Evolutionary conservation across 2,329 filamentous ascomycete species (phyloP).

Genomic region (Nannizzia gypsea): DNA sequence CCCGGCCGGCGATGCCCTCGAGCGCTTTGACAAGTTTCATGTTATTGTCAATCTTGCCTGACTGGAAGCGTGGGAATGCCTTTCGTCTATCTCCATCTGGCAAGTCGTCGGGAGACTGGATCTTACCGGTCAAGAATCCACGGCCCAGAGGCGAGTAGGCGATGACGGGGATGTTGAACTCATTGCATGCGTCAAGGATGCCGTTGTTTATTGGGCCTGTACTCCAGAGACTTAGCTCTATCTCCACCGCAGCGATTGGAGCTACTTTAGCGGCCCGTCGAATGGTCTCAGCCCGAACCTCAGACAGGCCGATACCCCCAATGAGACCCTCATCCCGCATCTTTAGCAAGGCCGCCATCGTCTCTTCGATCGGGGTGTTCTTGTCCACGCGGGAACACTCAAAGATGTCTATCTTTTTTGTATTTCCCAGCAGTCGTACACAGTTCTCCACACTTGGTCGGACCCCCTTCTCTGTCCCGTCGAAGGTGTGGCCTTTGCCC

Average conservation of each 20-base stretch:
- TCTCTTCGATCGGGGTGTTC: slow-evolving; percentile 37
- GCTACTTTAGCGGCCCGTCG: slow-evolving; percentile 29
- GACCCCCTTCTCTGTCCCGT: slow-evolving; percentile 41
- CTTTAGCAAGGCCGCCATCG: slow-evolving; percentile 21
- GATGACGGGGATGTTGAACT: slow-evolving; percentile 46
- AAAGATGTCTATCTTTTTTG: slow-evolving; percentile 48
- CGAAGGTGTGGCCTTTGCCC: slow-evolving; percentile 23
- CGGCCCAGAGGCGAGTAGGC: slow-evolving; percentile 50
- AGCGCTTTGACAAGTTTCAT: slow-evolving; percentile 38
- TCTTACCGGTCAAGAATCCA: slow-evolving; percentile 43
- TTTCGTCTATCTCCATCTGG: slow-evolving; percentile 37
- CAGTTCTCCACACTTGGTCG: slow-evolving; percentile 45
- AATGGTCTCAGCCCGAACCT: slow-evolving; percentile 31
- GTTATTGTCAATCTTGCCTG: slow-evolving; percentile 39
- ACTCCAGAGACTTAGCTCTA: slow-evolving; percentile 48
- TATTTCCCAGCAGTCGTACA: slow-evolving; percentile 36
- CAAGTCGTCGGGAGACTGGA: slow-evolving; percentile 37
- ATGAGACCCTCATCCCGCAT: slow-evolving; percentile 27
- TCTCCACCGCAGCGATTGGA: slow-evolving; percentile 48
- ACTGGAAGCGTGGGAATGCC: slow-evolving; percentile 38
- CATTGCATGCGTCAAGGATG: slow-evolving; percentile 44
- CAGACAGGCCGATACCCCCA: slow-evolving; percentile 26
- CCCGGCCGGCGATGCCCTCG: slow-evolving; percentile 34
- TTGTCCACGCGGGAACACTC: slow-evolving; percentile 44
- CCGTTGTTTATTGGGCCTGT: slow-evolving; percentile 48